These are phyloP conservation scores for Collybiopsis confluens DNA, from an alignment of 768 basidiomycete genomes.

Conservation along the genomic window DNA sequence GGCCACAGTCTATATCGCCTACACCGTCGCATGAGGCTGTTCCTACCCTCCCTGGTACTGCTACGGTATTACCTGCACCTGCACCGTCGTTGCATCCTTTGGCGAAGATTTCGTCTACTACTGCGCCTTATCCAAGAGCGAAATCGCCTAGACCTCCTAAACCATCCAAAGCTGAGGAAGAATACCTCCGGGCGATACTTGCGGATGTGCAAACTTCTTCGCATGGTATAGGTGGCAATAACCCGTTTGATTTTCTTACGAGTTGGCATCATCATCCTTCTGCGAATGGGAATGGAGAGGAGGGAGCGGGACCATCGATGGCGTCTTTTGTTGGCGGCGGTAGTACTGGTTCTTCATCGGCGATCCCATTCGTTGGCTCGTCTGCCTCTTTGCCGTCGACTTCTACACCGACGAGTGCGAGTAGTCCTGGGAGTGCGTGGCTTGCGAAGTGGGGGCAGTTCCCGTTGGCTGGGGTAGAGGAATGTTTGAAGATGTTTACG, in stretches of 20 bases:
- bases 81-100: no score
- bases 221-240: no score
- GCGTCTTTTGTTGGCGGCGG: no score
- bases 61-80: no score
- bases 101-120: no score
- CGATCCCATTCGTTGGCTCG: neutral
- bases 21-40: neutral
- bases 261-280: slow-evolving; percentile 11
- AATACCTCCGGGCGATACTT: slow-evolving; percentile 65
- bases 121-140: slow-evolving; percentile 23
- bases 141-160: slow-evolving; percentile 52
- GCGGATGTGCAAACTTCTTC: slow-evolving; percentile 54
- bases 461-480: slow-evolving; percentile 52
- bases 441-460: slow-evolving; percentile 42
- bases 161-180: slow-evolving; percentile 51
- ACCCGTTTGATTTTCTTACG: slow-evolving; percentile 50
- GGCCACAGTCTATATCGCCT: slow-evolving; percentile 2
- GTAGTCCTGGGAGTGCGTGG: slow-evolving; percentile 32
- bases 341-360: slow-evolving; percentile 20
- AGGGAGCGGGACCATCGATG: no score
- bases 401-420: slow-evolving; percentile 6
- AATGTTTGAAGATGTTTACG: slow-evolving; percentile 84
- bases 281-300: slow-evolving; percentile 6
- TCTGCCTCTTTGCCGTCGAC: slow-evolving; percentile 6
- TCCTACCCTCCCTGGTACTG: slow-evolving; percentile 16